Evolutionary conservation across 176 grass and related monocot genomes (phyloP), one percentile per base, ranked within the genome.

Genomic region (Ensete ventricosum): DNA sequence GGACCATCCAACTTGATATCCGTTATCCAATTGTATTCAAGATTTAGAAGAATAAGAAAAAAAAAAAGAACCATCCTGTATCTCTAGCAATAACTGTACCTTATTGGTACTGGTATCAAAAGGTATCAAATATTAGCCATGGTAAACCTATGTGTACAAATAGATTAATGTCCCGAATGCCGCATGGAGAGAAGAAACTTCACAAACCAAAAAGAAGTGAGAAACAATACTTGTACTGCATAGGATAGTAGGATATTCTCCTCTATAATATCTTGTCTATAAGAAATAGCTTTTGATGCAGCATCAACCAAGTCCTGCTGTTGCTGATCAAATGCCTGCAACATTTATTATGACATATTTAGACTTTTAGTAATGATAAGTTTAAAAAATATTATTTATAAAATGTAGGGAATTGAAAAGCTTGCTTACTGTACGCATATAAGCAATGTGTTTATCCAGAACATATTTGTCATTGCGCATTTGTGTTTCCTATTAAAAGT

Each of bases 211-310:
- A 55, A 14, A 69, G 34, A 16, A 78, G 29, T 25, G 69, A 78
- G 69, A 72, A 80, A 73, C 34, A 75, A 53, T 93, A 93, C 94
- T 92, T 98, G 94, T 73, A 93, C 82, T 50, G 85, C 84, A 82
- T 91, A 87, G 53, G 88, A 74, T 20, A 98, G 82, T 52, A 86
- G 94, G 71, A 91, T 84, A 75, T 98, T 98, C 81, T 98, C 90
- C 78, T 98, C 94, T 11, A 91, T 85, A 80, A 98, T 89, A 80
- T 93, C 90, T 82, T 98, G 94, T 83, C 94, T 91, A 67, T 98
- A 98, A 13, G 70, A 91, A 83, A 98, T 89, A 83, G 94, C 88
- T 84, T 98, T 93, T 53, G 90, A 93, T 80, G 94, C 86, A 80
- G 86, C 88, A 78, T 91, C 88, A 78, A 98, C 76, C 64, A 91